Evolutionary conservation across 2,329 filamentous ascomycete genomes (phyloP).

Genomic region (Dactylellina leptospora): DNA sequence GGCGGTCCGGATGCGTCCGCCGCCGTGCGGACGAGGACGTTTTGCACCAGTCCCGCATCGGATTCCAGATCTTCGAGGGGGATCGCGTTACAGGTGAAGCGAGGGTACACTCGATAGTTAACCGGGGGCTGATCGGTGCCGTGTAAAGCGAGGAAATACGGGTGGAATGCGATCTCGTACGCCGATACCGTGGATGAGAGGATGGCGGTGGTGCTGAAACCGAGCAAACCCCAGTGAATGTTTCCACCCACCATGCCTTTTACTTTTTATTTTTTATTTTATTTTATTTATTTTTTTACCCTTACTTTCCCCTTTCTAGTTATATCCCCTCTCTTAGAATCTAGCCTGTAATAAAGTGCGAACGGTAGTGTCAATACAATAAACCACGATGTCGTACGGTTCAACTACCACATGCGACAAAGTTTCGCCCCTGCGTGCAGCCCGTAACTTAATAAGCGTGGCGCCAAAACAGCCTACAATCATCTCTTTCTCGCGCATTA

Average conservation of each 20-base stretch:
- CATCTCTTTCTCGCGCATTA: conserved; percentile 16
- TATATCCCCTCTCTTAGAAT: no score
- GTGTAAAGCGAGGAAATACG: neutral
- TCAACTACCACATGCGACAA: no score
- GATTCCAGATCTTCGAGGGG: conserved; percentile 4
- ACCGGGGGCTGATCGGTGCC: neutral
- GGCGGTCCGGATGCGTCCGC: conserved; percentile 3
- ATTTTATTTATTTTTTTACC: no score
- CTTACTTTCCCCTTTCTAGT: no score
- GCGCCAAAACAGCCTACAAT: neutral
- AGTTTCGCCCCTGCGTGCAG: neutral
- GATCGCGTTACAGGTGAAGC: conserved; percentile 20
- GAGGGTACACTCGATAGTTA: conserved; percentile 18
- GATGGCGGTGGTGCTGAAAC: neutral
- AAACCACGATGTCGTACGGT: no score
- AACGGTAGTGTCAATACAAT: no score
- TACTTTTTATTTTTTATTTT: no score
- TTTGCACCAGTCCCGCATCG: neutral
- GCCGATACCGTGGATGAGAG: neutral
- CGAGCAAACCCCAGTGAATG: no score
- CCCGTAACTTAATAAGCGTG: neutral
- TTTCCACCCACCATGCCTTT: no score
- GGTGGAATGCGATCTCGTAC: conserved; percentile 33
- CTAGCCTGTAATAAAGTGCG: no score
- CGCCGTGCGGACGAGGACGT: conserved; percentile 7